Percentiles rank a stretch among this genome's conserved stretches.
These are phyloP conservation scores for Calonectria montana DNA, from an alignment of 2,329 filamentous ascomycete genomes.

Conservation along the genomic window DNA sequence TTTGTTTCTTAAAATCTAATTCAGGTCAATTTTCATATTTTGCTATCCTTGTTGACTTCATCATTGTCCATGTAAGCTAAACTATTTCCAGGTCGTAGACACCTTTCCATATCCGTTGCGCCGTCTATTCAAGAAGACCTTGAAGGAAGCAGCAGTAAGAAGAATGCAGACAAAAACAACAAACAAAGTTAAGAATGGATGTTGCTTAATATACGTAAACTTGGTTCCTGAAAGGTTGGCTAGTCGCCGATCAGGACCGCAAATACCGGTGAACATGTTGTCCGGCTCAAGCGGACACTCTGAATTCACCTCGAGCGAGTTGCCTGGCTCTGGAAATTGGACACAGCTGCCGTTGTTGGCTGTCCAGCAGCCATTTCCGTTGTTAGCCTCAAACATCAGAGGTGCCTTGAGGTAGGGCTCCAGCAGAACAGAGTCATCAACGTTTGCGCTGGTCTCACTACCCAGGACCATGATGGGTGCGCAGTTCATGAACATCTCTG, in stretches of 20 bases:
- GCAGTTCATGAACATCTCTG: constrained; percentile 95
- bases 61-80: not conserved
- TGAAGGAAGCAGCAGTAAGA: not conserved
- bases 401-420: not conserved
- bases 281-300: not conserved
- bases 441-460: not conserved
- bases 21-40: not conserved
- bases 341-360: constrained; percentile 1
- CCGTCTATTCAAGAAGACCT: not conserved
- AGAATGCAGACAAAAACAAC: not conserved
- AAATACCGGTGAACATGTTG: not conserved
- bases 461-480: constrained; percentile 74
- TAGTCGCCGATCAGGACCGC: not conserved
- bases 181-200: not conserved
- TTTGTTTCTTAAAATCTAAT: not conserved
- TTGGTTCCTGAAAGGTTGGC: not conserved
- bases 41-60: not conserved
- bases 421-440: not conserved
- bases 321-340: not conserved
- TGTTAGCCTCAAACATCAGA: constrained; percentile 10
- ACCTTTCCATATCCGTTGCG: not conserved
- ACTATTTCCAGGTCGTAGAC: not conserved
- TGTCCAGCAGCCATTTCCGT: constrained; percentile 16
- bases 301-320: not conserved
- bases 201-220: not conserved